Conservation (phyloP, 2,329 filamentous ascomycete species). For the Aspergillus caelatus region DNA sequence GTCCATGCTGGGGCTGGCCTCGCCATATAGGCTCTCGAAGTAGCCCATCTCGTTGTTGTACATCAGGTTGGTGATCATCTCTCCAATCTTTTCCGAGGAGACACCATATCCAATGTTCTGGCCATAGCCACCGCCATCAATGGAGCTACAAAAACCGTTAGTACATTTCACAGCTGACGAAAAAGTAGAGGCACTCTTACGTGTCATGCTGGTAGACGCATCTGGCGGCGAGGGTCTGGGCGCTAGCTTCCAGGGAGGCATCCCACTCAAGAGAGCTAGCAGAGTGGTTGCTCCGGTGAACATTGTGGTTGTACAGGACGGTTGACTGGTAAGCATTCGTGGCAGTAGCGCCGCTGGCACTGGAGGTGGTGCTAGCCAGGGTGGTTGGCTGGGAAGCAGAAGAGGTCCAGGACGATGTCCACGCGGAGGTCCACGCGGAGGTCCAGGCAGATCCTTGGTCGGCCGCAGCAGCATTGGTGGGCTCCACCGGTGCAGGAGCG, state of each 20-base stretch:
- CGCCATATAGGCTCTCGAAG: slow-evolving; percentile 62
- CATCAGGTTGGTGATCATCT: slow-evolving; percentile 79
- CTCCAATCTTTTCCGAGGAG: slow-evolving; percentile 59
- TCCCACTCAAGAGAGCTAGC: slow-evolving; percentile 68
- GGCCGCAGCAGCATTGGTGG: not conserved
- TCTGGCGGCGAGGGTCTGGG: slow-evolving; percentile 62
- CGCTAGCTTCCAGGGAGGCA: slow-evolving; percentile 63
- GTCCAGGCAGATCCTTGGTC: not conserved
- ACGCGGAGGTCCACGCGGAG: not conserved
- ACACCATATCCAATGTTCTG: slow-evolving; percentile 86
- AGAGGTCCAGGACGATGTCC: slow-evolving; percentile 14
- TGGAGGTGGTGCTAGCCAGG: slow-evolving; percentile 20
- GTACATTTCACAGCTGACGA: not conserved
- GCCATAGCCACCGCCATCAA: slow-evolving; percentile 69
- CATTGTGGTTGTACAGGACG: slow-evolving; percentile 75
- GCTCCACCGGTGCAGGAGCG: slow-evolving; percentile 7
- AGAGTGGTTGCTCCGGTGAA: slow-evolving; percentile 82
- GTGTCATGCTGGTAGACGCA: slow-evolving; percentile 78
- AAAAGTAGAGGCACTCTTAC: slow-evolving; percentile 48
- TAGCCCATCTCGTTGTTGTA: slow-evolving; percentile 76
- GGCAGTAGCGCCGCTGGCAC: slow-evolving; percentile 19
- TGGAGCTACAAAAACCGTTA: slow-evolving; percentile 41
- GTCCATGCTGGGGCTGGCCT: slow-evolving; percentile 60
- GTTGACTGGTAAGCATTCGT: slow-evolving; percentile 21
- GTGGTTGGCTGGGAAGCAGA: slow-evolving; percentile 10